Evolutionary conservation across 768 basidiomycete species (phyloP).

Genomic region (Psilocybe sp.): DNA sequence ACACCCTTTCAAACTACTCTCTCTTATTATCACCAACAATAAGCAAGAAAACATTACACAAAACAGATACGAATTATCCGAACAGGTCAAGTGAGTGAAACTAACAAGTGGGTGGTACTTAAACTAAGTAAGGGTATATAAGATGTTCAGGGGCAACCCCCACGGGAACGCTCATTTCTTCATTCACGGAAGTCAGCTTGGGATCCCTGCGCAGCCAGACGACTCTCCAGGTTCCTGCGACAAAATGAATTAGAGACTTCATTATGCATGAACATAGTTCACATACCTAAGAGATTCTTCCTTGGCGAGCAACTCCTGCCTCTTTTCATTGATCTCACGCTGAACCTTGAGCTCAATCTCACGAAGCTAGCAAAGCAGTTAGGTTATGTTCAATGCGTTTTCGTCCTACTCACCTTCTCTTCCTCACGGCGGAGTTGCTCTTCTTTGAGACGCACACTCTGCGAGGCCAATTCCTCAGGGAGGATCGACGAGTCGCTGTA

Average conservation of each 20-base stretch:
- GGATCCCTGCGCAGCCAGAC: conserved; percentile 85
- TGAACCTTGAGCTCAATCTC: conserved; percentile 98
- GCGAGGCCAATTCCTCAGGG: conserved; percentile 95
- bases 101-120: conserved; percentile 18
- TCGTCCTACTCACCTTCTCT: conserved; percentile 67
- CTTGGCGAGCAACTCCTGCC: conserved; percentile 94
- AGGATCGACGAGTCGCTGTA: conserved; percentile 82
- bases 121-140: conserved; percentile 23
- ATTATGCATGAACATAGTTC: background rate
- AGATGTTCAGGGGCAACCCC: conserved; percentile 8
- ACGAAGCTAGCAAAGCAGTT: conserved; percentile 59
- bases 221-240: conserved; percentile 81
- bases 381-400: background rate
- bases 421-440: conserved; percentile 97
- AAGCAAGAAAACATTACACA: conserved; percentile 30
- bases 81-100: conserved; percentile 18
- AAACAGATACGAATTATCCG: conserved; percentile 30
- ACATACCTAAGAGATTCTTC: conserved; percentile 87
- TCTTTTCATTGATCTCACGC: conserved; percentile 95
- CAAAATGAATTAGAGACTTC: conserved; percentile 5
- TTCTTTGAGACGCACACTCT: conserved; percentile 97
- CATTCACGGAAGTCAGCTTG: conserved; percentile 76
- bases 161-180: conserved; percentile 10
- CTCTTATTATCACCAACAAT: conserved; percentile 12
- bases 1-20: conserved; percentile 8